These are phyloP conservation scores for Casuarina glauca DNA, from an alignment of 306 rosid species.

Conservation along the genomic window DNA sequence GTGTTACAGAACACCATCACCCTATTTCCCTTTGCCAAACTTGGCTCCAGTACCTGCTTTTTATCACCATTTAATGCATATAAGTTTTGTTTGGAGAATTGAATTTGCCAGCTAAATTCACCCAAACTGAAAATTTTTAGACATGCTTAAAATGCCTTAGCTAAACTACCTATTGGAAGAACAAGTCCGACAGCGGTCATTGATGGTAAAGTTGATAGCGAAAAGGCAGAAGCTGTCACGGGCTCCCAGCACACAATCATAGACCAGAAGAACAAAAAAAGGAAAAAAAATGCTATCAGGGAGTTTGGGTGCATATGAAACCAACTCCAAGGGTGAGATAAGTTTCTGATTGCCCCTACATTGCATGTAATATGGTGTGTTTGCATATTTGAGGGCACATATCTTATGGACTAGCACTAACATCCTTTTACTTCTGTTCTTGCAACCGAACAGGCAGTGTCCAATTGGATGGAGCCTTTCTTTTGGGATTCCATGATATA, in stretches of 20 bases:
- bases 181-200: neutral
- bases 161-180: neutral
- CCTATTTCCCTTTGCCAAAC: slow-evolving; percentile 84
- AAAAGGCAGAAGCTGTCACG: neutral
- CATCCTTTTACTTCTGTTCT: slow-evolving; percentile 1
- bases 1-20: slow-evolving; percentile 99
- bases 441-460: neutral
- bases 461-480: neutral
- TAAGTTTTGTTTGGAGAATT: slow-evolving; percentile 19
- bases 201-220: neutral
- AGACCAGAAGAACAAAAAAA: neutral
- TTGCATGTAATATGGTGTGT: neutral
- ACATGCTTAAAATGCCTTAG: neutral
- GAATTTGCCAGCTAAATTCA: slow-evolving; percentile 9
- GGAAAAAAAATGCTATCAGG: neutral
- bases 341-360: neutral
- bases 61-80: slow-evolving; percentile 28
- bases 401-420: neutral
- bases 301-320: neutral
- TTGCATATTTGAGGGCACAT: neutral
- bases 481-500: neutral
- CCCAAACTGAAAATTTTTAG: neutral
- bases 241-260: neutral
- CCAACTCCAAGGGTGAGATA: neutral
- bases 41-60: slow-evolving; percentile 91